Base-by-base conservation (phyloP, 768 basidiomycete species). In the Hypholoma sublateritium region DNA sequence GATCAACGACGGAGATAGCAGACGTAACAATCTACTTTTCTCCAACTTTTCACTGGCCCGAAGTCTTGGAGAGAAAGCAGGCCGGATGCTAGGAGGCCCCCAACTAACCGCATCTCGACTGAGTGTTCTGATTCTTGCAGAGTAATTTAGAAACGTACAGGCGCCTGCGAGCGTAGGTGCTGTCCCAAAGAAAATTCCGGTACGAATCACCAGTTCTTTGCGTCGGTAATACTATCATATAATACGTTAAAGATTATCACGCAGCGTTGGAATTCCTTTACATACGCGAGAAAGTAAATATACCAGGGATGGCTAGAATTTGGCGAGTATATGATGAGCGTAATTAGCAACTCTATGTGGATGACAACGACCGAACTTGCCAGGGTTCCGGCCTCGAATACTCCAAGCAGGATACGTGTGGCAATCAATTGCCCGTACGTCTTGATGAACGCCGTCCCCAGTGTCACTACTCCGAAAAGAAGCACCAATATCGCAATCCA, bases 401-500 rank as follows among this genome's bases (percentile, higher is more conserved):
- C 24, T n/a, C 55, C 55, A 6, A 56, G 48, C 4, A 56, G 39
- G 11, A 56, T 36, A 11, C 55, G 55, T 9, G 55, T 56, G 9
- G 39, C 55, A 22, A 56, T 48, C n/a, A 56, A 35, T 12, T 48
- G 36, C 16, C 22, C 34, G n/a, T 48, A 56, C 3, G 37, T 56
- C 46, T 48, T 36, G 12, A 56, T 42, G 24, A 56, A n/a, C 0
- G 75, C 75, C 1, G 75, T 71, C 6, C 65, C 67, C 11, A 77
- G 65, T 2, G 74, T 66, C 14, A 72, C 59, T 0, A 69, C 55
- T 4, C 76, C 75, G 56, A 78, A 78, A 6, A 51, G 55, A 34
- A 72, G 65, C 46, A 77, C 67, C 52, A 75, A 68, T 5, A 71
- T 60, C 4, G 73, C 73, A 9, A 76, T 59, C 67, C 70, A 74